Base-by-base conservation (phyloP, 306 rosid genomes). In the Glycine tomentella region DNA sequence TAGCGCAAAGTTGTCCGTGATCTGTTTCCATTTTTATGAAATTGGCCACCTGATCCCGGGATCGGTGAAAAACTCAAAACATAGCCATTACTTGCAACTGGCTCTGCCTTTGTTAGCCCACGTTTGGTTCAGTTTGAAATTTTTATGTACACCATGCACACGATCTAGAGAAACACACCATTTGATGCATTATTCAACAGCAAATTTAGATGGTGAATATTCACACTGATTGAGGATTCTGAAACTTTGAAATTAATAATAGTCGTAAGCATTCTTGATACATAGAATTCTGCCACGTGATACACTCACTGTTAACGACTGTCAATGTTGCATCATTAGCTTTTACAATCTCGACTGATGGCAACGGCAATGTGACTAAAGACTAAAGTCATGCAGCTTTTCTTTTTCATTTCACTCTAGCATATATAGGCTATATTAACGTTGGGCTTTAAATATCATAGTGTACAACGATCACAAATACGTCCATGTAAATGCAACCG, bases 401-500 rank as follows among this genome's bases (percentile, higher is more conserved):
- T 25, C 31, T 25, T 25, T 25, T 25, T 25, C 31, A 25, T 25
- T 25, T 25, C 31, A 25, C 31, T 25, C 31, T 25, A 25, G 31
- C 31, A 25, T 25, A 20, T 20, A 20, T 20, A 20, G 20, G 20
- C 20, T 20, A 20, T 20, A 20, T 20, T 20, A 20, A 0, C 20
- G 20, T 20, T 20, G 20, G 38, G 38, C 74, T 31, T 3, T 65
- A 70, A n/a, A 73, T 13, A 13, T 34, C 1, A 14, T 6, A 57
- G 31, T 2, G 20, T 20, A 20, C 20, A 20, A 20, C 20, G 1
- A 20, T 20, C 20, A 62, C 20, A 8, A 80, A 81, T 65, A 79
- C 3, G 88, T 82, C 98, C 98, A 91, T 64, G 93, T 82, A 42
- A 93, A 91, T 38, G 95, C 74, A 69, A 90, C 85, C 0, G 98